These are phyloP conservation scores for Gymnopus androsaceus DNA, from an alignment of 1,284 basidiomycete genomes.

Conservation along the genomic window DNA sequence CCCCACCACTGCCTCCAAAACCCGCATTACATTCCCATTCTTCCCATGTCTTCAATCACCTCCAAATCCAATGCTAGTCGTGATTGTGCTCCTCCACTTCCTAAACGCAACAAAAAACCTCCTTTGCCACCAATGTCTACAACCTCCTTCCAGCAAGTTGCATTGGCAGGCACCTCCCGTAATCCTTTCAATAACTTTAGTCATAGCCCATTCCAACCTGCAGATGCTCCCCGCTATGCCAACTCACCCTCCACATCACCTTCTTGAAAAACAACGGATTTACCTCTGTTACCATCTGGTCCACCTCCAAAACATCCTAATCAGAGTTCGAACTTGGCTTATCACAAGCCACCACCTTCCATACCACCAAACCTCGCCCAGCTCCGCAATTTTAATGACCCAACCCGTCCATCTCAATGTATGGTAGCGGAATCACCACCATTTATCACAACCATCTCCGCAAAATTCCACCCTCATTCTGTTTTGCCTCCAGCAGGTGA, in stretches of 20 bases:
- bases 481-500: no score
- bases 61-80: constrained; percentile 15
- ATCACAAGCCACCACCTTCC: constrained; percentile 26
- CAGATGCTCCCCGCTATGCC: constrained; percentile 6
- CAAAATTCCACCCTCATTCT: no score
- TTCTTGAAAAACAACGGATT: constrained; percentile 13
- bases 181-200: constrained; percentile 18
- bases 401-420: no score
- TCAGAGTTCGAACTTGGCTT: constrained; percentile 36
- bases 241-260: constrained; percentile 20
- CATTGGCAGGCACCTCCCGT: constrained; percentile 32
- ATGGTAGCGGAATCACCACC: no score
- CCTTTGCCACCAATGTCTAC: constrained; percentile 40
- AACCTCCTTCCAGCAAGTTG: constrained; percentile 46
- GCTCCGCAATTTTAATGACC: background rate
- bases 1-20: constrained; percentile 29
- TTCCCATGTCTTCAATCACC: constrained; percentile 33
- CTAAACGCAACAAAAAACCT: constrained; percentile 24
- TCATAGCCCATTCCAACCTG: constrained; percentile 8
- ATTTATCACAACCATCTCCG: no score
- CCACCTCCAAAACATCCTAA: constrained; percentile 63
- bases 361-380: constrained; percentile 9
- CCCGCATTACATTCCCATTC: constrained; percentile 28
- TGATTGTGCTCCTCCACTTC: constrained; percentile 32
- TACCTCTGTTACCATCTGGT: constrained; percentile 42